Evolutionary conservation across 345 rosid genomes (phyloP).

Genomic region (Garcia nutans): DNA sequence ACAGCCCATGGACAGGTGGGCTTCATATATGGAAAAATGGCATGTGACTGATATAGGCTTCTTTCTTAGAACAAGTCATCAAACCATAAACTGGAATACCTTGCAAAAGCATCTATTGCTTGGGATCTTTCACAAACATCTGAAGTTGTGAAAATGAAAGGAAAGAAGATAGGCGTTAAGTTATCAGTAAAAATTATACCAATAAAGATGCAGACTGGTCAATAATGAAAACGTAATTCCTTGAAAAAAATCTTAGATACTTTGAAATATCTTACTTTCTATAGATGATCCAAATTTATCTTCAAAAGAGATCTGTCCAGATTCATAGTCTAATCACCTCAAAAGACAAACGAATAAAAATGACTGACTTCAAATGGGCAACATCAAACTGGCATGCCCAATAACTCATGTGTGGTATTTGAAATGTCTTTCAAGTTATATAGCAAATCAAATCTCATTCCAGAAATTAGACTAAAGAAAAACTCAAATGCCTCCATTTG

Average conservation of each 20-base stretch:
- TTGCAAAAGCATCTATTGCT: background rate
- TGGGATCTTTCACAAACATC: background rate
- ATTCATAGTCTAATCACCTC: background rate
- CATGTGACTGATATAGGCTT: conserved; percentile 1
- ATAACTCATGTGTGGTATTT: too few relatives aligned
- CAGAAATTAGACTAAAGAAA: background rate
- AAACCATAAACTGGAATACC: background rate
- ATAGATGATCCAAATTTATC: background rate
- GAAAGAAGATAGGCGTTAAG: background rate
- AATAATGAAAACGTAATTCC: background rate
- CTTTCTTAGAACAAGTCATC: background rate
- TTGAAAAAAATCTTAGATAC: background rate
- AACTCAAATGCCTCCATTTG: background rate
- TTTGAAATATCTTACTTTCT: background rate
- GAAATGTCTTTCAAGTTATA: too few relatives aligned
- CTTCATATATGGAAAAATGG: background rate
- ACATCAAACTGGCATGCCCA: too few relatives aligned
- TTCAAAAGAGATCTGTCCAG: background rate
- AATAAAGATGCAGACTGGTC: background rate
- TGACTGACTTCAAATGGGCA: too few relatives aligned
- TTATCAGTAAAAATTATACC: background rate
- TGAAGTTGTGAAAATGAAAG: background rate
- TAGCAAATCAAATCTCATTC: background rate
- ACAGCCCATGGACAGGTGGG: background rate
- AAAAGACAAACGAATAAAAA: background rate